Percentiles rank a stretch among this genome's conserved stretches.
These are phyloP conservation scores for Gossypium arboreum DNA, from an alignment of 345 rosid genomes.

Conservation along the genomic window DNA sequence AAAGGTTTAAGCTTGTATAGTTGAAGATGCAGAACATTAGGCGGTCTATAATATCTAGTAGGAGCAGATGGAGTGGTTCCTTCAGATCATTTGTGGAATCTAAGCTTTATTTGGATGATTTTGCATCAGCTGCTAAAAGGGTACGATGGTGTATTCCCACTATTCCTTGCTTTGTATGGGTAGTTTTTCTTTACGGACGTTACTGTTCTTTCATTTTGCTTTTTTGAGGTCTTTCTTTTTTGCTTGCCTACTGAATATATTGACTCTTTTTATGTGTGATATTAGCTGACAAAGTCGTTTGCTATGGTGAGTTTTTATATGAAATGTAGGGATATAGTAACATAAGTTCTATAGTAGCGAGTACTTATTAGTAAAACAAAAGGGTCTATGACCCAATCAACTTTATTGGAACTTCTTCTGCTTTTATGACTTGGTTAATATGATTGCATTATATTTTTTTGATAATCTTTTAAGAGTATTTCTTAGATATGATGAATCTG, in stretches of 20 bases:
- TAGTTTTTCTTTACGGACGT: neutral
- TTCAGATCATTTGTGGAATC: conserved; percentile 3
- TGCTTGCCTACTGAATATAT: neutral
- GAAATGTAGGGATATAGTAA: neutral
- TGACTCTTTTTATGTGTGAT: neutral
- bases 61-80: conserved; percentile 8
- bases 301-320: neutral
- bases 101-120: conserved; percentile 16
- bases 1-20: neutral
- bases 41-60: conserved; percentile 27
- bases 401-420: neutral
- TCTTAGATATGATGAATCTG: conserved; percentile 6
- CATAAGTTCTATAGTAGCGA: neutral
- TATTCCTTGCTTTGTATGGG: neutral
- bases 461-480: neutral
- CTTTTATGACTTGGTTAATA: neutral
- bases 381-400: neutral
- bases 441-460: neutral
- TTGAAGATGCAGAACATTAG: conserved; percentile 26
- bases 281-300: neutral
- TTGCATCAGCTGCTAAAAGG: conserved; percentile 21
- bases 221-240: neutral
- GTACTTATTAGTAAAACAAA: neutral
- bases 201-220: neutral
- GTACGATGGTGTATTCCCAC: conserved; percentile 1